Base-by-base conservation (phyloP, 768 basidiomycete genomes). In the Kwoniella europaea region DNA sequence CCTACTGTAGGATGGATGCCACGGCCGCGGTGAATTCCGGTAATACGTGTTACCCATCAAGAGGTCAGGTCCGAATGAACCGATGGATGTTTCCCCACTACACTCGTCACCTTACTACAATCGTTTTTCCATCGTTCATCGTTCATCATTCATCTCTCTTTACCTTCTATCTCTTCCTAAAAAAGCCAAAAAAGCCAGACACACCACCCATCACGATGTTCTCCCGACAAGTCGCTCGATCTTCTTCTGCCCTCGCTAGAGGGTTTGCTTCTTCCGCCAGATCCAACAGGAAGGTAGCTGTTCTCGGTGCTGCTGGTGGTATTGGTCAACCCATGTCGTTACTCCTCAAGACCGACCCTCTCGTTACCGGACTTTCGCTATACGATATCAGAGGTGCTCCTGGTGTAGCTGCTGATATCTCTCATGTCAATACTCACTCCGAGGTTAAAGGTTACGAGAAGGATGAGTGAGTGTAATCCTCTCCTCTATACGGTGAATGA, bases 371-470 rank as follows among this genome's bases (percentile, higher is more conserved):
- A 71, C 86, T 98, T 80, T 91, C 88, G 82, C 86, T 98, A 74
- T 98, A 93, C 86, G 94, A 96, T 87, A 94, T 96, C 83, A 73
- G 82, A 67, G 82, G 82, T 62, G 91, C 94, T n/a, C 93, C 93
- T 16, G 96, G 96, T 81, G 96, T 99, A 73, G 96, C 95, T 73
- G 94, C 95, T 44, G 97, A 98, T 85, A 92, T 98, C 72, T 91
- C 91, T 86, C 96, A 98, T 85, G 89, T 98, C 79, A 93, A 96
- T 84, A 91, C 92, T 69, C 86, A 86, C 24, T 90, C 91, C 83
- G 89, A 90, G 87, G 94, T 91, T 75, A 72, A 88, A 79, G 77
- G 84, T 74, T 76, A 69, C 71, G 75, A 79, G 68, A 69, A 80
- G 74, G 80, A 73, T 67, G 74, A 81, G 80, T 79, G 72, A 78